These are phyloP conservation scores for Botrytis sinoallii DNA, from an alignment of 2,329 filamentous ascomycete genomes.

Conservation along the genomic window DNA sequence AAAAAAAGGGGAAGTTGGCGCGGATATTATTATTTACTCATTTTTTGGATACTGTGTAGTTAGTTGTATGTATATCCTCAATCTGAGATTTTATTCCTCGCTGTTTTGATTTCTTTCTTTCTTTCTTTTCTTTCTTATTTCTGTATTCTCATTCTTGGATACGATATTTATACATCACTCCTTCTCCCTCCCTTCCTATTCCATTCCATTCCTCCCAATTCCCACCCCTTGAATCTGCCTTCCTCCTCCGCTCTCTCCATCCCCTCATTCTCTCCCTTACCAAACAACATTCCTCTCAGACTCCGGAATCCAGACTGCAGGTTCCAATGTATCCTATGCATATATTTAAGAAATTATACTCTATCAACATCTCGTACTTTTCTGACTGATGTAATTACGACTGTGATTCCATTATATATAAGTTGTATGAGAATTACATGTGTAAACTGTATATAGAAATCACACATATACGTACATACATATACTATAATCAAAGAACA, in stretches of 20 bases:
- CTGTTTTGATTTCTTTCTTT: too few species aligned
- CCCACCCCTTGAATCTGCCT: neutral
- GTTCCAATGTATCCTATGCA: rapidly evolving
- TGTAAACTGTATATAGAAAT: neutral
- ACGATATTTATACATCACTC: neutral
- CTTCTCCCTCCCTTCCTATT: neutral
- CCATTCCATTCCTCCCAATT: neutral
- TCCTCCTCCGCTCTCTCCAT: neutral
- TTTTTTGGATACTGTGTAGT: neutral
- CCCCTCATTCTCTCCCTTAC: neutral
- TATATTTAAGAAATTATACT: neutral
- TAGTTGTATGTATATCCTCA: neutral
- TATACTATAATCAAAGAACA: too few species aligned
- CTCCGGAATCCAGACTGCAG: neutral
- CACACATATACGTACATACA: too few species aligned
- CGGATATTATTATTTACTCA: neutral
- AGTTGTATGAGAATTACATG: neutral
- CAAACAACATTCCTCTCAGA: neutral
- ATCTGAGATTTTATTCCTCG: neutral
- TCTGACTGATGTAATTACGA: neutral
- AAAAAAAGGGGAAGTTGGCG: neutral
- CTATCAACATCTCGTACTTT: rapidly evolving
- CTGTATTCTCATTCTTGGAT: neutral
- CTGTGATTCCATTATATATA: neutral
- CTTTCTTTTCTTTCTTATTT: neutral